Evolutionary conservation across 169 alveolate genomes (phyloP).

Genomic region (Theileria sp.): DNA sequence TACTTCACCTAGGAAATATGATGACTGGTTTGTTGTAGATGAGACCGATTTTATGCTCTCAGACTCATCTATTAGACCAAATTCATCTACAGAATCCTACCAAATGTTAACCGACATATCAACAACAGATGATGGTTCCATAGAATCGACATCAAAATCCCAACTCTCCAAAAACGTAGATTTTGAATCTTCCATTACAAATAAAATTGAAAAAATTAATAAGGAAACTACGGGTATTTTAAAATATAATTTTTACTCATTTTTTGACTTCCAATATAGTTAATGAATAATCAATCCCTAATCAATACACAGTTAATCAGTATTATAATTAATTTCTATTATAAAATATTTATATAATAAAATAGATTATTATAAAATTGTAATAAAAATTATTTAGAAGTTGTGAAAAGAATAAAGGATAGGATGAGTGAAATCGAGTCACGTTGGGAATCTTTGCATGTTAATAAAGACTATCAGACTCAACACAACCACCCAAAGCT

Average conservation of each 20-base stretch:
- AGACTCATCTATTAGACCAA: conserved; percentile 2
- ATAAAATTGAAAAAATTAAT: conserved; percentile 33
- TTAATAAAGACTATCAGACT: conserved; percentile 20
- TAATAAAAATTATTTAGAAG: conserved; percentile 22
- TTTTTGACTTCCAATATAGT: not conserved
- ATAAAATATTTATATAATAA: no score
- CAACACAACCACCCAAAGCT: not conserved
- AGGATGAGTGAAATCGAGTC: conserved; percentile 46
- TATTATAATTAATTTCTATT: not conserved
- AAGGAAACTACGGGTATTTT: conserved; percentile 53
- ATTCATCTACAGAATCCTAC: conserved; percentile 22
- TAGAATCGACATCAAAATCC: conserved; percentile 17
- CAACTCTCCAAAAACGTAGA: conserved; percentile 21
- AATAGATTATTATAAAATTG: not conserved
- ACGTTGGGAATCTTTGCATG: conserved; percentile 28
- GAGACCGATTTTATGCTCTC: conserved; percentile 17
- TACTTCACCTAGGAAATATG: conserved; percentile 15
- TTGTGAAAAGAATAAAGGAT: conserved; percentile 40
- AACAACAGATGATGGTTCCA: conserved; percentile 11
- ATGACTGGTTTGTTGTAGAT: conserved; percentile 60
- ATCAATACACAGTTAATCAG: not conserved
- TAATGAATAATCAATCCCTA: not conserved
- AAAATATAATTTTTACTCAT: not conserved
- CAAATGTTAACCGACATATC: not conserved
- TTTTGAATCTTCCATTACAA: conserved; percentile 11